phyloP scores from a whole-genome alignment of 2,329 filamentous ascomycete genomes.

The Cryphonectria radicalis region DNA sequence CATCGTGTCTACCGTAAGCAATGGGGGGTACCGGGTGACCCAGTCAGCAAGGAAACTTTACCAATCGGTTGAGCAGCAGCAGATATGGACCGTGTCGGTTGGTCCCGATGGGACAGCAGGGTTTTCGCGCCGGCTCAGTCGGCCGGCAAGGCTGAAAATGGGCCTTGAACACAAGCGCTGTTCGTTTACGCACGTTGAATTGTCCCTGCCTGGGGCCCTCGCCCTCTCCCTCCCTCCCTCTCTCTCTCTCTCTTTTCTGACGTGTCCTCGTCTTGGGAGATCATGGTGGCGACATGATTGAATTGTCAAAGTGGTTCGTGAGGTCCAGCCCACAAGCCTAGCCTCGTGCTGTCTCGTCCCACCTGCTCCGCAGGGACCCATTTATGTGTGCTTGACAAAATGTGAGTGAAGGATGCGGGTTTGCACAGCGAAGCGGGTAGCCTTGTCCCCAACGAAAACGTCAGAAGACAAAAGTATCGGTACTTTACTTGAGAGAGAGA shows the following conservation, averaged over 20 bases:
- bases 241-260: background rate
- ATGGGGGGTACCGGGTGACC: background rate
- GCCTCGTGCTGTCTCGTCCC: slow-evolving; percentile 1
- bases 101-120: slow-evolving; percentile 3
- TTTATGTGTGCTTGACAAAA: background rate
- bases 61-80: slow-evolving; percentile 3
- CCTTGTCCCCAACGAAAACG: slow-evolving; percentile 1
- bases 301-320: background rate
- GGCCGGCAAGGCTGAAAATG: slow-evolving; percentile 11
- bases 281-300: background rate
- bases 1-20: background rate
- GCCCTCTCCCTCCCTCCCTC: background rate
- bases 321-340: background rate
- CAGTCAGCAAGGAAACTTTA: background rate
- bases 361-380: background rate
- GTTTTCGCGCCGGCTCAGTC: slow-evolving; percentile 1
- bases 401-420: background rate
- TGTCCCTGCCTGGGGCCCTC: background rate
- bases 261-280: background rate
- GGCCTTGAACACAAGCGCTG: slow-evolving; percentile 4
- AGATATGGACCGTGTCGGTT: background rate
- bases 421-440: background rate
- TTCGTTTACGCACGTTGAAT: background rate
- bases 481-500: background rate
- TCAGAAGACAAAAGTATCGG: background rate